Evolutionary conservation across 169 alveolate species (phyloP), one percentile per base, ranked within the genome.

Genomic region (Eimeria necatrix): DNA sequence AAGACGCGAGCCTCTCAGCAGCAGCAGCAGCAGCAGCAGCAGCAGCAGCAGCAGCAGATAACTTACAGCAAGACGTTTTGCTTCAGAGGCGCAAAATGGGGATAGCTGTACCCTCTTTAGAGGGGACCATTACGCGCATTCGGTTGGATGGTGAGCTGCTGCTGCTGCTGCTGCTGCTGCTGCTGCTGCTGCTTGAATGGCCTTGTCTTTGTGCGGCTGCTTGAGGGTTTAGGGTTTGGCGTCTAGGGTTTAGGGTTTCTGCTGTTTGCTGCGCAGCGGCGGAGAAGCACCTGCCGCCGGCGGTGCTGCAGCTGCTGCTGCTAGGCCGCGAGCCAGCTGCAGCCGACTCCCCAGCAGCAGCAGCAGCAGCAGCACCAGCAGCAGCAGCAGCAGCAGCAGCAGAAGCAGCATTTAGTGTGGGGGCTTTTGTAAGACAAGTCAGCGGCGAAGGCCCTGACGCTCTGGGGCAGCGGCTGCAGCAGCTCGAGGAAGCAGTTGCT

Each of bases 61-160:
- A 26, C 6, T 26, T 46, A 32, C 22, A 8, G 32, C 56, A 49
- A 73, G 84, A 49, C 22, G 26, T 24, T 32, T 24, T 49, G 59
- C 26, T 16, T 4, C 14, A 71, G 22, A 48, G 81, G 56, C 20
- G 84, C 84, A 73, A 73, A 46, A 73, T 73, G 84, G 60, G 56
- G 26, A 26, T 53, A 3, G 12, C 84, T 46, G 6, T 46, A 7
- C 84, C 84, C 84, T 73, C 84, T 32, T 53, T 73, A 26, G 84
- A 73, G 56, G 84, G 84, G 26, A 49, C 53, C 59, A 22, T 46
- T 1, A 73, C 32, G 26, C 84, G 84, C 84, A 73, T 73, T 49
- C 84, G 84, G 3, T 16, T 73, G 84, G 84, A 73, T 46, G 84
- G 84, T 73, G 84, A 73, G 84, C 59, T 73, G 84, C 84, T 73